A percentile compares a stretch with the other conserved stretches of the same genome.
phyloP scores from a whole-genome alignment of 2,329 filamentous ascomycete genomes.

The Aspergillus sp. region DNA sequence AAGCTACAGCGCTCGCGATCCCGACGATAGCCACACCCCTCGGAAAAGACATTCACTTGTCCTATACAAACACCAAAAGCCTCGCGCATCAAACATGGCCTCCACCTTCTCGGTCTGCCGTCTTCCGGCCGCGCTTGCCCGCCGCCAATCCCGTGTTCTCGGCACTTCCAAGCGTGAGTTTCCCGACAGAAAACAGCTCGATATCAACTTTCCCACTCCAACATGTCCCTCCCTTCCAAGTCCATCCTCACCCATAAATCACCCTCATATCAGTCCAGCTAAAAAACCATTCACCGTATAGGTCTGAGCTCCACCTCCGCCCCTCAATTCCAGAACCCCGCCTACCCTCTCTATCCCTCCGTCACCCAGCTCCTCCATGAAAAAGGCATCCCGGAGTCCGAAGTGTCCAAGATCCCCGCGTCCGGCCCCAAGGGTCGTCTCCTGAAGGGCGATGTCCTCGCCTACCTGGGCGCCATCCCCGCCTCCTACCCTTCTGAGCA shows the following conservation, averaged over 20 bases:
- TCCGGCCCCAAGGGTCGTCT: constrained; percentile 86
- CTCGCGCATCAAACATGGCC: constrained; percentile 31
- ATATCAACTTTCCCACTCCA: neutral
- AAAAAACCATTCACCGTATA: constrained; percentile 13
- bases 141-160: constrained; percentile 35
- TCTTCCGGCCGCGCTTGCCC: constrained; percentile 37
- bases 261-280: constrained; percentile 12
- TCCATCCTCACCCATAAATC: neutral
- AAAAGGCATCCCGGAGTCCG: constrained; percentile 73
- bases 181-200: constrained; percentile 10
- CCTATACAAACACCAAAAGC: neutral
- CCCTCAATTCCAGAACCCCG: constrained; percentile 43
- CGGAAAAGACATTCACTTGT: constrained; percentile 1
- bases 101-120: constrained; percentile 35
- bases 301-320: constrained; percentile 40
- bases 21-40: neutral
- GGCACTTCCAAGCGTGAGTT: constrained; percentile 39
- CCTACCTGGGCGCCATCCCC: constrained; percentile 78
- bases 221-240: neutral
- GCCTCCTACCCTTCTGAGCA: constrained; percentile 70
- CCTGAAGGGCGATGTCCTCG: constrained; percentile 92
- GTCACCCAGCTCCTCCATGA: constrained; percentile 78
- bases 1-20: constrained; percentile 5
- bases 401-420: constrained; percentile 77
- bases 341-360: constrained; percentile 66